Evolutionary conservation across 2,329 filamentous ascomycete genomes (phyloP).

Genomic region (Cercospora sp.): DNA sequence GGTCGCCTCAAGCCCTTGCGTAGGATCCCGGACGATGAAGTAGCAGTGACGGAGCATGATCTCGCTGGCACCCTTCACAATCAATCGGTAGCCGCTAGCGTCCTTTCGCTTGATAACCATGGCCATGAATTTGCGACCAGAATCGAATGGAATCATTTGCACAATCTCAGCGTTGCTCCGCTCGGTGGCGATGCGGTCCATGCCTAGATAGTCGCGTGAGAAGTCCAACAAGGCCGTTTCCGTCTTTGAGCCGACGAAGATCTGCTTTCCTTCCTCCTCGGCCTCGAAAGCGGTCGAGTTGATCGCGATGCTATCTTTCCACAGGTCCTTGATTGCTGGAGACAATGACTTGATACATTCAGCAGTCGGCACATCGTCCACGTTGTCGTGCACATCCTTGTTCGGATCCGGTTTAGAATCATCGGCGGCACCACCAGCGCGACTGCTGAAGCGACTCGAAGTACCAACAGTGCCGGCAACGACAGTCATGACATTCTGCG

Average conservation of each 20-base stretch:
- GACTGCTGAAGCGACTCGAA: conserved; percentile 57
- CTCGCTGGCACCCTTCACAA: conserved; percentile 55
- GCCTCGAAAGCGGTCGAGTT: conserved; percentile 72
- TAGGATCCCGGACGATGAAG: conserved; percentile 60
- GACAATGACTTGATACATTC: conserved; percentile 58
- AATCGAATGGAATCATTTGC: conserved; percentile 63
- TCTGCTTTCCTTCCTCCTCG: conserved; percentile 58
- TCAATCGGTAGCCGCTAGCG: conserved; percentile 57
- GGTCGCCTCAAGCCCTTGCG: conserved; percentile 56
- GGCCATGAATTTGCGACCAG: conserved; percentile 68
- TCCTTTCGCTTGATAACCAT: conserved; percentile 59
- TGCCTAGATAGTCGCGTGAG: conserved; percentile 64
- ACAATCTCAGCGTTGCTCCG: conserved; percentile 62
- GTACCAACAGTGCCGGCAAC: conserved; percentile 70
- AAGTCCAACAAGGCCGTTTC: conserved; percentile 74
- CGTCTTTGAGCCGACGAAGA: conserved; percentile 75
- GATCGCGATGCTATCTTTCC: conserved; percentile 65
- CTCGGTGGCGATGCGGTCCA: conserved; percentile 62
- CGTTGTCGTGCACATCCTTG: conserved; percentile 39
- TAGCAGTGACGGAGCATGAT: conserved; percentile 53
- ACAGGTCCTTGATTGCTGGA: conserved; percentile 55
- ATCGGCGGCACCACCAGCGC: conserved; percentile 31
- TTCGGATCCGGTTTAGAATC: conserved; percentile 31
- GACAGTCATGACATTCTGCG: conserved; percentile 74
- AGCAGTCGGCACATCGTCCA: conserved; percentile 52